phyloP scores from a whole-genome alignment of 306 rosid species.

The Rubus idaeus region DNA sequence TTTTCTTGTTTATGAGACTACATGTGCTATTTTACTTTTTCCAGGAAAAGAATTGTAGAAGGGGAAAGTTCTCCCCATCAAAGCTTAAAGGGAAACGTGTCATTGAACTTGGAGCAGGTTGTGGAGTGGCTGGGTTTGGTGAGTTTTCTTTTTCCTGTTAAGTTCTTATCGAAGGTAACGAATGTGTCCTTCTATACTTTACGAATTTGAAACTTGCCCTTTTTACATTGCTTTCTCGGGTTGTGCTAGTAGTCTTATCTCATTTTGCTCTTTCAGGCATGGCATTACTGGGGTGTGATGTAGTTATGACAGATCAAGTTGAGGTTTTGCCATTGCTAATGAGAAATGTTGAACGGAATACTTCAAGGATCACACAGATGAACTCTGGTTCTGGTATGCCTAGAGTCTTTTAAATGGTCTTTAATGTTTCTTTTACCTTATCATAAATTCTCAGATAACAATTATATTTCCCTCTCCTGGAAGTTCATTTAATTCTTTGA shows the following conservation, averaged over 20 bases:
- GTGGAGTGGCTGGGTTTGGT: constrained; percentile 98
- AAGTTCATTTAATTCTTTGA: no score
- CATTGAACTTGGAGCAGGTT: constrained; percentile 95
- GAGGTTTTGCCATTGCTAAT: constrained; percentile 78
- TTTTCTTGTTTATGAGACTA: neutral
- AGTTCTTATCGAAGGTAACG: neutral
- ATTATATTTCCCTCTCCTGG: no score
- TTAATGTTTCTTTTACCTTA: no score
- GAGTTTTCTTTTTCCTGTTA: constrained; percentile 25
- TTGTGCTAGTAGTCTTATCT: constrained; percentile 28
- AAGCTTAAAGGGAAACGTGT: constrained; percentile 92
- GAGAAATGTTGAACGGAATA: constrained; percentile 87
- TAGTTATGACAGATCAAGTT: constrained; percentile 76
- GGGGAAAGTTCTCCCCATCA: constrained; percentile 78
- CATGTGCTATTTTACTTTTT: constrained; percentile 15
- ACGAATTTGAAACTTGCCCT: constrained; percentile 22
- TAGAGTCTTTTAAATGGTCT: constrained; percentile 10
- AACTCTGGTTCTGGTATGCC: constrained; percentile 57
- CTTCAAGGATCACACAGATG: constrained; percentile 72
- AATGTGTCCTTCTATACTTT: neutral
- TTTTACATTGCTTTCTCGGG: constrained; percentile 8
- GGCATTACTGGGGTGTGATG: constrained; percentile 94
- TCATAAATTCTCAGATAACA: no score
- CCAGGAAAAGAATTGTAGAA: constrained; percentile 87
- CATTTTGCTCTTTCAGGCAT: constrained; percentile 58